Base-by-base conservation (phyloP, 352 stramenopile genomes). In the Phytophthora melonis region DNA sequence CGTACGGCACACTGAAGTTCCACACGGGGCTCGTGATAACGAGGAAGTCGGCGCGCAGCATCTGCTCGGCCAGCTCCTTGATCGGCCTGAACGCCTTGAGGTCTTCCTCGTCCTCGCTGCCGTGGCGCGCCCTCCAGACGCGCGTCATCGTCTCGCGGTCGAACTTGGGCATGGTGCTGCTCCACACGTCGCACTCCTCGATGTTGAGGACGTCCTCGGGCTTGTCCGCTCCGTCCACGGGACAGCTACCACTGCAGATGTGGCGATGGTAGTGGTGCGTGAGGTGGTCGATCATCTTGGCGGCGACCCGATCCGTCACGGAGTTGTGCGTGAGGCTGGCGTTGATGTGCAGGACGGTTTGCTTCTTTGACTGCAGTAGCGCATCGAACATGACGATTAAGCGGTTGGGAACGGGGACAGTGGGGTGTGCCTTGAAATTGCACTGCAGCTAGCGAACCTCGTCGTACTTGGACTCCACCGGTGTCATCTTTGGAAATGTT, bases 261-360 rank as follows among this genome's bases (percentile, higher is more conserved):
- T 89, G 83, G 57, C 75, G 81, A 56, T 91, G 83, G 77, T 91
- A 92, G 76, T 94, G 85, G 70, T 92, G 84, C 53, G 83, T 90
- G 53, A 94, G 43, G 71, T 92, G 85, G 49, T 91, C 76, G 32
- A 92, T 64, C 78, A 94, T 89, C 30, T 83, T 86, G 27, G 75
- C 87, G 5, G 85, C 86, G 62, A 94, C 85, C 19, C 82, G 82
- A 13, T 87, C 82, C 16, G 87, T 93, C 41, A 93, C 80, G 43
- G 87, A 94, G 65, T 89, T 84, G 32, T 80, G 80, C 62, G 87
- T 89, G 77, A 94, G 88, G 74, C 85, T 94, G 2, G 82, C 80
- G 58, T 94, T 93, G 77, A 93, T 89, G 75, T 94, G 87, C 57
- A 94, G 66, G 19, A 94, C 78, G n/a, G 81, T 93, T 54, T 91